Conservation (phyloP, 306 rosid genomes). For the Canavalia gladiata region DNA sequence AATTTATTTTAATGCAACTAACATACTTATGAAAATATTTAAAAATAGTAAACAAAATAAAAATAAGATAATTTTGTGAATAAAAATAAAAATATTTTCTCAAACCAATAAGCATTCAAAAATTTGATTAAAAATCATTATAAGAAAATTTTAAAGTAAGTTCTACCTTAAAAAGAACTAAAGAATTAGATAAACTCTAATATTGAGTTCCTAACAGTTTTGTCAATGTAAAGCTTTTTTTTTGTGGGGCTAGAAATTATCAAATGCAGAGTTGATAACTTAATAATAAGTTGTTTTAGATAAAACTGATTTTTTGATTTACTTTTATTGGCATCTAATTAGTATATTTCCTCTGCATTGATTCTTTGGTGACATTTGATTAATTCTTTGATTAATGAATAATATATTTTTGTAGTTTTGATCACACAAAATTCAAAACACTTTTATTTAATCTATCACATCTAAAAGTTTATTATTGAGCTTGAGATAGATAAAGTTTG, state of each 20-base stretch:
- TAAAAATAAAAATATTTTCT: no score
- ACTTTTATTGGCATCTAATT: not conserved
- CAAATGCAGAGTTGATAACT: not conserved
- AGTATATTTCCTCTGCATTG: not conserved
- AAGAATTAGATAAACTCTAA: not conserved
- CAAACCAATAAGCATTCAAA: not conserved
- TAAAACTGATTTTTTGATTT: not conserved
- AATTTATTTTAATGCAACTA: no score
- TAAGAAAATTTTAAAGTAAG: not conserved
- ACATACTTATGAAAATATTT: no score
- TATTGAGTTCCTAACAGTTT: not conserved
- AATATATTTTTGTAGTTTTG: not conserved
- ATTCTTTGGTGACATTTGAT: not conserved
- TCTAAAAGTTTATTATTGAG: not conserved
- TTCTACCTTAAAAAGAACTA: not conserved
- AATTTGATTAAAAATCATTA: conserved; percentile 2
- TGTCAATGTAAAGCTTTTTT: not conserved
- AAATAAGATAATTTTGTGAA: no score
- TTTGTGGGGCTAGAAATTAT: not conserved
- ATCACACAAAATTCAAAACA: not conserved
- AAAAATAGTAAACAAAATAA: no score
- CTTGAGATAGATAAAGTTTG: not conserved
- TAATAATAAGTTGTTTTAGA: not conserved
- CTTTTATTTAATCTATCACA: not conserved
- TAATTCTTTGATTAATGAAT: not conserved